phyloP scores from a whole-genome alignment of 2,329 filamentous ascomycete species.

The Claviceps pazoutovae region DNA sequence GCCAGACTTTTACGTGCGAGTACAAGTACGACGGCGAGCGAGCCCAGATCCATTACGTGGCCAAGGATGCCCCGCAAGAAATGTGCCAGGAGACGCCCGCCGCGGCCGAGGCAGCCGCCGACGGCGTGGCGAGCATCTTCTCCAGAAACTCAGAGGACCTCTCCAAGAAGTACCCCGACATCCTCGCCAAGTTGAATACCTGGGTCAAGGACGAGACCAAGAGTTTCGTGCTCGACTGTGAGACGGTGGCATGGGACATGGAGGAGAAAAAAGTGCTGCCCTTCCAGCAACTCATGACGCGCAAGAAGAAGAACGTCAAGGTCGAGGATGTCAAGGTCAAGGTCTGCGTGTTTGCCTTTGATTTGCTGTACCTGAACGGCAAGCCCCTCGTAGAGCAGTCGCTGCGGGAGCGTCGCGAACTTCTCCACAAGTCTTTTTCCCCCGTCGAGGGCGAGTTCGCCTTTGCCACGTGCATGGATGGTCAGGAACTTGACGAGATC shows the following conservation, averaged over 20 bases:
- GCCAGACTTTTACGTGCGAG: conserved; percentile 91
- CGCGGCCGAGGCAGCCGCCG: conserved; percentile 49
- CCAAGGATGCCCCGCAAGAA: conserved; percentile 59
- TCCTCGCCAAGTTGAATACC: conserved; percentile 69
- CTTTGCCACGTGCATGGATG: conserved; percentile 77
- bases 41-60: conserved; percentile 96
- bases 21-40: conserved; percentile 98
- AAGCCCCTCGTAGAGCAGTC: conserved; percentile 78
- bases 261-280: conserved; percentile 88
- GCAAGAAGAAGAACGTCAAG: conserved; percentile 95
- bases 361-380: conserved; percentile 85
- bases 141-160: conserved; percentile 94
- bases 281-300: conserved; percentile 96
- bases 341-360: conserved; percentile 94
- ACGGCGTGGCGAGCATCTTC: conserved; percentile 83
- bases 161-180: conserved; percentile 95
- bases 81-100: conserved; percentile 47
- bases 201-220: conserved; percentile 87
- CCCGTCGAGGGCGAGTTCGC: conserved; percentile 80
- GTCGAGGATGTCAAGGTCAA: conserved; percentile 91
- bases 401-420: conserved; percentile 67
- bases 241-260: conserved; percentile 95
- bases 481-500: conserved; percentile 83
- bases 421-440: conserved; percentile 59
- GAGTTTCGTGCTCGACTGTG: conserved; percentile 96